Evolutionary conservation across 371 early-diverging fungal genomes (phyloP).

Genomic region (Mortierella sp.): DNA sequence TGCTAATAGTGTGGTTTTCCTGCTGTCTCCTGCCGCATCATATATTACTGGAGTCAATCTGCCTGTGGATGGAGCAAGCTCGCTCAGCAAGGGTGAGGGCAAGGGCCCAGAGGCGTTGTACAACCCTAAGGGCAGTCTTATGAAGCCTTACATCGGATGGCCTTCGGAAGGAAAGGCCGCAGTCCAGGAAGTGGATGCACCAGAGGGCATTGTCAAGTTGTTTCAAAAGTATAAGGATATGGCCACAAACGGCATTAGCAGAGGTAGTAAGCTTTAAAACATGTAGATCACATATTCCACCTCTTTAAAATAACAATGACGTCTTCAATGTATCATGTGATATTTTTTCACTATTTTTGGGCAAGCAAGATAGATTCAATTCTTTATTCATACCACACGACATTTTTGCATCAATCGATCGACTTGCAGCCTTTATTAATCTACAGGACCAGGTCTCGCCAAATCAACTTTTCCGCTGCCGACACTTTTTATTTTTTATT

Average conservation of each 20-base stretch:
- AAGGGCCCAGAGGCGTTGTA: slow-evolving; percentile 32
- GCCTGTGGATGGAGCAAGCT: slow-evolving; percentile 56
- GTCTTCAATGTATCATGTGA: too few relatives aligned
- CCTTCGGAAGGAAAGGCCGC: slow-evolving; percentile 23
- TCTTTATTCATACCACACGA: neutral
- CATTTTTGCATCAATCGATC: too few relatives aligned
- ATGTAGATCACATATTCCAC: too few relatives aligned
- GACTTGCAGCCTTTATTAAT: neutral
- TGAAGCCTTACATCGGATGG: slow-evolving; percentile 45
- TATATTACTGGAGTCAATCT: slow-evolving; percentile 61
- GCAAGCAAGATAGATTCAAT: too few relatives aligned
- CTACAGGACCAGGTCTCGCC: too few relatives aligned
- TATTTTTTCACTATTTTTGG: too few relatives aligned
- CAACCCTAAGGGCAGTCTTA: slow-evolving; percentile 44
- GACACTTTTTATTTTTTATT: neutral
- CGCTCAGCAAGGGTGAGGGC: slow-evolving; percentile 41
- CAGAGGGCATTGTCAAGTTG: slow-evolving; percentile 7
- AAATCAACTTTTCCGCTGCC: too few relatives aligned
- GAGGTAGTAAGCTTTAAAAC: neutral
- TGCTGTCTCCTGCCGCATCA: slow-evolving; percentile 60
- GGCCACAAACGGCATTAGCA: neutral
- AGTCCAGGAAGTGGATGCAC: slow-evolving; percentile 44
- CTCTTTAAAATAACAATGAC: too few relatives aligned
- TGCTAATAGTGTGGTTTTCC: slow-evolving; percentile 57
- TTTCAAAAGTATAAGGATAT: neutral